Evolutionary conservation across 768 basidiomycete genomes (phyloP).

Genomic region (Paxillus ammoniavirescens): DNA sequence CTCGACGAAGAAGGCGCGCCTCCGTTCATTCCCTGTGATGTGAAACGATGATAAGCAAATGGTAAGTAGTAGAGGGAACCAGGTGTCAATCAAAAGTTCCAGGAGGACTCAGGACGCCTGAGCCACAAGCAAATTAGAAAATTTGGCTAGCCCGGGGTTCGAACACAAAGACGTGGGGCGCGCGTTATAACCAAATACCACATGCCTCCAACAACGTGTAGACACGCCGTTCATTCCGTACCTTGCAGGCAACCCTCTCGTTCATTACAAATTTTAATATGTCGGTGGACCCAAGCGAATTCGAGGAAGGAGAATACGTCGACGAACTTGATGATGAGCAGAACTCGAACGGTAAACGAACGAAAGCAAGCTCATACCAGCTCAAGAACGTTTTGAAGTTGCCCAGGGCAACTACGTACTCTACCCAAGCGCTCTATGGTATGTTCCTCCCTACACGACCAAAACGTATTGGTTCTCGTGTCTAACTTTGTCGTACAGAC

Average conservation of each 20-base stretch:
- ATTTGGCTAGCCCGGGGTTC: too few species aligned
- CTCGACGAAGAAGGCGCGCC: constrained; percentile 15
- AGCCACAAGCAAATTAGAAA: too few species aligned
- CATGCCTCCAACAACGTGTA: too few species aligned
- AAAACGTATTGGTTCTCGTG: not conserved
- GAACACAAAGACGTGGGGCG: too few species aligned
- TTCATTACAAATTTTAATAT: not conserved
- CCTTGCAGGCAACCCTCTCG: too few species aligned
- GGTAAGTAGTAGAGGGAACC: too few species aligned
- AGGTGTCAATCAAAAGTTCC: too few species aligned
- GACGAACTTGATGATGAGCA: constrained; percentile 20
- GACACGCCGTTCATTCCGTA: too few species aligned
- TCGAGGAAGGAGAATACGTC: constrained; percentile 9
- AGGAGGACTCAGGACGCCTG: too few species aligned
- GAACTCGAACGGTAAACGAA: constrained; percentile 4
- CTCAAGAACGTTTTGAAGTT: constrained; percentile 49
- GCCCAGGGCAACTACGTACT: constrained; percentile 62
- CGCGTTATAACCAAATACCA: too few species aligned
- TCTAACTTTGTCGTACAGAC: constrained; percentile 37
- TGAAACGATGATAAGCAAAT: not conserved
- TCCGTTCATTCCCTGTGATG: constrained; percentile 7
- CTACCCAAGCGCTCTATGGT: constrained; percentile 62
- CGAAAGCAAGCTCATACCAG: constrained; percentile 19
- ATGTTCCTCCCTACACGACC: not conserved
- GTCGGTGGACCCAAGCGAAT: constrained; percentile 17